Percentiles rank a stretch among this genome's conserved stretches.
Conservation (phyloP, 2,329 filamentous ascomycete species). For the Claviceps sp. region DNA sequence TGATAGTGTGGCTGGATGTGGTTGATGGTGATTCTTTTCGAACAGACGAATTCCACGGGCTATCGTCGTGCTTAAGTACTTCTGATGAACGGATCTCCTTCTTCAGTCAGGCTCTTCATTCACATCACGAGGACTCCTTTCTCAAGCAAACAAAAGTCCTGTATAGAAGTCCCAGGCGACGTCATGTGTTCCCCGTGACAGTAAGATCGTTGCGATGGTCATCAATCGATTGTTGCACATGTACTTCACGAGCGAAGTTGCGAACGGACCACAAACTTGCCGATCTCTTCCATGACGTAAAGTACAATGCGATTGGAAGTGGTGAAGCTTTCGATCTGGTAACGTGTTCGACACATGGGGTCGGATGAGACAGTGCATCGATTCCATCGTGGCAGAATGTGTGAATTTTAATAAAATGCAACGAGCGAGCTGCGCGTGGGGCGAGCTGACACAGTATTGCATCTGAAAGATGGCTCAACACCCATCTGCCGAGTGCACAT, state of each 20-base stretch:
- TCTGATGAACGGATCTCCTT: not conserved
- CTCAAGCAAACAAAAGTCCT: not conserved
- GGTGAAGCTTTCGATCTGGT: not conserved
- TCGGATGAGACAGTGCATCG: not conserved
- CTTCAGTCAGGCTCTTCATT: not conserved
- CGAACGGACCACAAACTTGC: not conserved
- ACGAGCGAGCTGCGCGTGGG: not conserved
- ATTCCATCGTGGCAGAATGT: not conserved
- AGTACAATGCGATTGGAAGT: not conserved
- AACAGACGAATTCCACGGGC: not conserved
- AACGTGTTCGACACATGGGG: not conserved
- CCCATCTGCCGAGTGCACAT: no score
- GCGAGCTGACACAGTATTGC: not conserved
- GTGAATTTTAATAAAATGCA: not conserved
- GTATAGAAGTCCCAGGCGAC: not conserved
- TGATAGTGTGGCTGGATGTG: not conserved
- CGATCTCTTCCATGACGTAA: not conserved
- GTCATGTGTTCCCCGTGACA: not conserved
- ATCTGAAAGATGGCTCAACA: no score
- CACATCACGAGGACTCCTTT: not conserved
- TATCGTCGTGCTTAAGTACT: not conserved
- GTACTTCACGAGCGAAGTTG: not conserved
- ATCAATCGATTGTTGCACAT: not conserved
- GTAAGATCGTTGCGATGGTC: not conserved
- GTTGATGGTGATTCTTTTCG: not conserved